Conservation (phyloP, 108 stramenopile species). For the Nannochloropsis salina region DNA sequence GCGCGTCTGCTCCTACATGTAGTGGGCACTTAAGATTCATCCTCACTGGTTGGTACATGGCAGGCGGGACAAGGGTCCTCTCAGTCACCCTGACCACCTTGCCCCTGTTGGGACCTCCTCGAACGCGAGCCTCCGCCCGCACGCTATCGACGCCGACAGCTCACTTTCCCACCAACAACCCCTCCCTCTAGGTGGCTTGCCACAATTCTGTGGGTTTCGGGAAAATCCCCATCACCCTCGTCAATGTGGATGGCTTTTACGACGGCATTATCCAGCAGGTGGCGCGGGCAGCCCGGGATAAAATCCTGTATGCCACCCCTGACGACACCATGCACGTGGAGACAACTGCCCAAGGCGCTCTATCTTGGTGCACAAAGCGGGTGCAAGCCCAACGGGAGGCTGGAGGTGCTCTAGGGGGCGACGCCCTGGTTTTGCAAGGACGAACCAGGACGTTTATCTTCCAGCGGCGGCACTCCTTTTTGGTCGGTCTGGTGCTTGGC, state of each 20-base stretch:
- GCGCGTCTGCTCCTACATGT: too few relatives aligned
- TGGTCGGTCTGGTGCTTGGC: not conserved
- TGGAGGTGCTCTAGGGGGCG: not conserved
- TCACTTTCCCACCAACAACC: too few relatives aligned
- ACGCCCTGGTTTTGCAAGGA: not conserved
- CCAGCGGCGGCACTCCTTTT: not conserved
- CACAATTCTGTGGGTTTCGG: not conserved
- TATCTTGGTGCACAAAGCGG: not conserved
- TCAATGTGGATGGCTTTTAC: not conserved
- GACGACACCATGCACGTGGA: not conserved
- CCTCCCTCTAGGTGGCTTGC: not conserved
- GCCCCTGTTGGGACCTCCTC: not conserved
- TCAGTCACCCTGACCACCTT: not conserved
- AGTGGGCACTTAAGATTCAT: too few relatives aligned
- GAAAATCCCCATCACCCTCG: not conserved
- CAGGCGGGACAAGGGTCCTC: too few relatives aligned
- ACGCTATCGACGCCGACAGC: too few relatives aligned
- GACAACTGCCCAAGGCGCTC: not conserved
- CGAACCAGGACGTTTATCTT: not conserved
- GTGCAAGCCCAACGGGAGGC: not conserved
- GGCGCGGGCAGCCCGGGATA: not conserved
- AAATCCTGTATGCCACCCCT: conserved; percentile 4
- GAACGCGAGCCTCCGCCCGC: too few relatives aligned
- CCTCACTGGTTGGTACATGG: too few relatives aligned
- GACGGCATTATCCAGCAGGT: not conserved